A percentile compares a stretch with the other conserved stretches of the same genome.
Evolutionary conservation across 192 early-diverging fungal genomes (phyloP).

Genomic region (Coemansia sp.): DNA sequence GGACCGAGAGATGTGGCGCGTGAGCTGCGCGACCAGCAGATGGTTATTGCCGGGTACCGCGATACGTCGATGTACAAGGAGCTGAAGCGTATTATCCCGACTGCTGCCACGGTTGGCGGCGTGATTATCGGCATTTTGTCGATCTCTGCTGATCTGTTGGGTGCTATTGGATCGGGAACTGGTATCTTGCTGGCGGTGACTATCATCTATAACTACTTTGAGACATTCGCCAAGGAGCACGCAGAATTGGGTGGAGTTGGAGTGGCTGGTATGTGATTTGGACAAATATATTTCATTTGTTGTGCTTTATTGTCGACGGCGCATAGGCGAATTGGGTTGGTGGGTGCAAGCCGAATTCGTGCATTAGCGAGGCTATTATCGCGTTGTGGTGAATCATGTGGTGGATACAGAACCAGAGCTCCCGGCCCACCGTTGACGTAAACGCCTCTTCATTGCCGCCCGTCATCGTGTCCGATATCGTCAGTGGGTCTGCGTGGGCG

Average conservation of each 20-base stretch:
- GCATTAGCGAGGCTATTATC: slow-evolving; percentile 41
- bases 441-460: slow-evolving; percentile 13
- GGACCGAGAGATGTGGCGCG: slow-evolving; percentile 96
- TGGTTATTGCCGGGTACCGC: slow-evolving; percentile 91
- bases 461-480: slow-evolving; percentile 23
- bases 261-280: slow-evolving; percentile 42
- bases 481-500: background rate
- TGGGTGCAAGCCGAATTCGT: slow-evolving; percentile 29
- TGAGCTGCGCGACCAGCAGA: slow-evolving; percentile 96
- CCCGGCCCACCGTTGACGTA: slow-evolving; percentile 40
- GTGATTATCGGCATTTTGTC: slow-evolving; percentile 94
- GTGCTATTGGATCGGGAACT: slow-evolving; percentile 98
- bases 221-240: slow-evolving; percentile 95
- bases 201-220: slow-evolving; percentile 99
- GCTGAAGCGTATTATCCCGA: slow-evolving; percentile 98
- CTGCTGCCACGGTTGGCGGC: slow-evolving; percentile 96
- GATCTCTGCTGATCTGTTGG: slow-evolving; percentile 94
- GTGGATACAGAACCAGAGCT: slow-evolving; percentile 57
- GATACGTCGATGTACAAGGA: slow-evolving; percentile 99
- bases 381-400: slow-evolving; percentile 57
- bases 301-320: slow-evolving; percentile 45
- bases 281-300: background rate
- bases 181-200: slow-evolving; percentile 98
- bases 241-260: slow-evolving; percentile 48
- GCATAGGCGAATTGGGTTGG: slow-evolving; percentile 47